phyloP scores from a whole-genome alignment of 805 yeast genomes.

The Myxozyma sirexii region DNA sequence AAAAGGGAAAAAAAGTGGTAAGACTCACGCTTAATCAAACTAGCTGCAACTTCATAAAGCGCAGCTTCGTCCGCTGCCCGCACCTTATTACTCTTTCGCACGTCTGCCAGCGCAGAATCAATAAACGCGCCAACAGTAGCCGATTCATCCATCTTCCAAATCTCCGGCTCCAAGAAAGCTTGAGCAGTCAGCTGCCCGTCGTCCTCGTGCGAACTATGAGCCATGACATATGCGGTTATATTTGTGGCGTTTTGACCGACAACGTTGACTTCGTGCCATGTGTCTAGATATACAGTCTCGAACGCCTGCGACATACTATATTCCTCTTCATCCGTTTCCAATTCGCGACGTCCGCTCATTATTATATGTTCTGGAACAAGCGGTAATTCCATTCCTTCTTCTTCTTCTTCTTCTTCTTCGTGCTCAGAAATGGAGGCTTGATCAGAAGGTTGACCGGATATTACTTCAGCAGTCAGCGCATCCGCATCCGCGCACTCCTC shows the following conservation, averaged over 20 bases:
- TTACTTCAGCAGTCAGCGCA: no score
- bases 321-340: background rate
- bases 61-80: background rate
- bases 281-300: constrained; percentile 6
- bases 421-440: no score
- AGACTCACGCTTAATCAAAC: constrained; percentile 11
- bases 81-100: background rate
- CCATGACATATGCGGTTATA: background rate
- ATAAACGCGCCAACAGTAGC: background rate
- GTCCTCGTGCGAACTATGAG: background rate
- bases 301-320: constrained; percentile 16
- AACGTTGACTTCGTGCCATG: constrained; percentile 4
- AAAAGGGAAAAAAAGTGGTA: no score
- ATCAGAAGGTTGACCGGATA: no score
- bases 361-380: constrained; percentile 12
- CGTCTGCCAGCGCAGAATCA: constrained; percentile 8
- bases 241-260: constrained; percentile 1
- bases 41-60: constrained; percentile 14
- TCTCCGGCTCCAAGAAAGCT: background rate
- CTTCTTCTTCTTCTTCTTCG: constrained; percentile 1
- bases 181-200: background rate
- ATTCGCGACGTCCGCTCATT: background rate
- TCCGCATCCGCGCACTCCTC: no score
- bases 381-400: background rate
- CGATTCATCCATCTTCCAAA: constrained; percentile 15